These are phyloP conservation scores for Aspergillus niger DNA, from an alignment of 2,329 filamentous ascomycete genomes.

Conservation along the genomic window DNA sequence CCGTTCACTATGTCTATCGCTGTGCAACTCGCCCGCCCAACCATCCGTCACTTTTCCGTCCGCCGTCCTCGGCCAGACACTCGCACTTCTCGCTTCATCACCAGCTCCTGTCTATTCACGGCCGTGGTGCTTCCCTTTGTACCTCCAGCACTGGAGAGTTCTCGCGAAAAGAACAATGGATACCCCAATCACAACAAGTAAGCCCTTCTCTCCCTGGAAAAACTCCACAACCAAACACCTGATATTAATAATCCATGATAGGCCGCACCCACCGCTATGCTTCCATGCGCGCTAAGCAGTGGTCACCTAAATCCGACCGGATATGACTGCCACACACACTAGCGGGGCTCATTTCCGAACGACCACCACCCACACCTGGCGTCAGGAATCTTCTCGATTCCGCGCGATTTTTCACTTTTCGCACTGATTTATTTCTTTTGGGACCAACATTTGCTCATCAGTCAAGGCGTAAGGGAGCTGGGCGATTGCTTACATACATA, in stretches of 20 bases:
- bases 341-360: background rate
- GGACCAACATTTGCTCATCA: background rate
- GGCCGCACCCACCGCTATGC: conserved; percentile 44
- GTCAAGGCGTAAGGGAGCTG: conserved; percentile 4
- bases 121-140: conserved; percentile 50
- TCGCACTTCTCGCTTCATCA: conserved; percentile 43
- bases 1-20: conserved; percentile 23
- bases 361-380: background rate
- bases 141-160: conserved; percentile 50
- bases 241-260: conserved; percentile 18
- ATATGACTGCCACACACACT: background rate
- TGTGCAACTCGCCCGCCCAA: conserved; percentile 34
- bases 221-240: background rate
- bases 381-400: background rate
- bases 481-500: background rate
- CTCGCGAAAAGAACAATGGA: conserved; percentile 42
- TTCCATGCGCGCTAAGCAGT: conserved; percentile 42
- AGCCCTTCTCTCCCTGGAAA: conserved; percentile 13
- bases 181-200: conserved; percentile 43
- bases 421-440: background rate
- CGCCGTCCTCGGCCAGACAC: conserved; percentile 43
- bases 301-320: conserved; percentile 4
- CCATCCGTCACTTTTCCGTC: conserved; percentile 49
- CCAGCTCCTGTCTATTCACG: conserved; percentile 45
- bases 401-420: background rate